Conservation (phyloP, 202 grass and related monocot genomes). For the Panicum virgatum region DNA sequence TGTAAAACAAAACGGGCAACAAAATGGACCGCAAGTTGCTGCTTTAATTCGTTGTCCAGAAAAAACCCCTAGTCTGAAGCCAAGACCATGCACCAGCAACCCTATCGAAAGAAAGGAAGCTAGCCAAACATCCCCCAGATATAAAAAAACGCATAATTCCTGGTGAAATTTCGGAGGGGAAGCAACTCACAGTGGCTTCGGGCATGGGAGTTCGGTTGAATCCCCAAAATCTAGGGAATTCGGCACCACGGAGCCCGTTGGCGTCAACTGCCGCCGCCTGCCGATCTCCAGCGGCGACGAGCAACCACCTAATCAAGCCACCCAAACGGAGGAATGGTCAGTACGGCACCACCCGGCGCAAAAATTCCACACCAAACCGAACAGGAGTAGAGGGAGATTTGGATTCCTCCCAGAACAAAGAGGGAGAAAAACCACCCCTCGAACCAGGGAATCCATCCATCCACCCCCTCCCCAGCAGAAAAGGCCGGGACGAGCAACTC, state of each 20-base stretch:
- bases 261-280: constrained; percentile 2
- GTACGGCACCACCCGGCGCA: neutral
- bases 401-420: neutral
- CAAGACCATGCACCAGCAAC: neutral
- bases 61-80: neutral
- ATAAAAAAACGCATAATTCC: neutral
- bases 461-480: neutral
- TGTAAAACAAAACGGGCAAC: constrained; percentile 19
- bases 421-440: neutral
- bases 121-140: neutral
- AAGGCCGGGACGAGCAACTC: neutral
- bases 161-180: neutral
- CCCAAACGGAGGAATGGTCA: neutral
- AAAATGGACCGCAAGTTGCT: neutral
- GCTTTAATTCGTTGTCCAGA: neutral
- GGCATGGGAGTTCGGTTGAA: constrained; percentile 19
- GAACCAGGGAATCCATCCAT: constrained; percentile 9
- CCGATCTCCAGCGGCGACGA: constrained; percentile 25
- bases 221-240: constrained; percentile 9
- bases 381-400: neutral
- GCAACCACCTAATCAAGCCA: constrained; percentile 16
- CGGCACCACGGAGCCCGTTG: neutral
- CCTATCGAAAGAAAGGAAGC: constrained; percentile 8
- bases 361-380: neutral
- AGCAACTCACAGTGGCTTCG: constrained; percentile 29